A percentile compares a stretch with the other conserved stretches of the same genome.
phyloP scores from a whole-genome alignment of 306 rosid genomes.

The Carpinus fangiana region DNA sequence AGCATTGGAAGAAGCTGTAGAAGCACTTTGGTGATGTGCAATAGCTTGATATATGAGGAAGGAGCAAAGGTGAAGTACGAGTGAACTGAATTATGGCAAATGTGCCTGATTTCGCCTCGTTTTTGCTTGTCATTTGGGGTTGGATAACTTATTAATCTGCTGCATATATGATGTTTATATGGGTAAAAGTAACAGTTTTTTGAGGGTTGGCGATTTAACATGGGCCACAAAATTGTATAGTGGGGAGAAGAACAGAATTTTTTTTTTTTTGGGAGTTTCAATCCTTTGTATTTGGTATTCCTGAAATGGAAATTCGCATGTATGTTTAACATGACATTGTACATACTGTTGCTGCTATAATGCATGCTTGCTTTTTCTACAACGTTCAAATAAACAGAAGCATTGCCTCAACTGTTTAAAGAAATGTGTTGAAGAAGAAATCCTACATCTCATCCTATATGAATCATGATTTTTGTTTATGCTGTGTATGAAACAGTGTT shows the following conservation, averaged over 20 bases:
- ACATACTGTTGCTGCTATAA: background rate
- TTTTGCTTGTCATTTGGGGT: slow-evolving; percentile 33
- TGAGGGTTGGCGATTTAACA: slow-evolving; percentile 33
- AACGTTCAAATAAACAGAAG: background rate
- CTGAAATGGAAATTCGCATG: slow-evolving; percentile 24
- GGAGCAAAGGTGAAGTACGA: slow-evolving; percentile 38
- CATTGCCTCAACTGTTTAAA: background rate
- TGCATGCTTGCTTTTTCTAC: background rate
- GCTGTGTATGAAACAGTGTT: too few relatives aligned
- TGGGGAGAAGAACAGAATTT: slow-evolving; percentile 18
- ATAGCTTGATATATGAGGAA: slow-evolving; percentile 32
- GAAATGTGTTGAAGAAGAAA: background rate
- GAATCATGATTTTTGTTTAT: too few relatives aligned
- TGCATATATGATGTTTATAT: slow-evolving; percentile 44
- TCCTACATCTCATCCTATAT: too few relatives aligned
- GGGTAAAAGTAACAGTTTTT: slow-evolving; percentile 29
- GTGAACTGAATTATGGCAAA: slow-evolving; percentile 13
- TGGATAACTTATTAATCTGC: slow-evolving; percentile 34
- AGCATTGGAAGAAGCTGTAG: slow-evolving; percentile 34
- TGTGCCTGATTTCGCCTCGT: slow-evolving; percentile 19
- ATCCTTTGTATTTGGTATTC: slow-evolving; percentile 31
- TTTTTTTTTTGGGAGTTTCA: slow-evolving; percentile 22
- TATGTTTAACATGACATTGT: slow-evolving; percentile 5
- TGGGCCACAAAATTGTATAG: slow-evolving; percentile 55
- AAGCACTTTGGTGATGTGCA: slow-evolving; percentile 46